These are phyloP conservation scores for Hanseniaspora jakobsenii DNA, from an alignment of 805 yeast genomes.

Conservation along the genomic window DNA sequence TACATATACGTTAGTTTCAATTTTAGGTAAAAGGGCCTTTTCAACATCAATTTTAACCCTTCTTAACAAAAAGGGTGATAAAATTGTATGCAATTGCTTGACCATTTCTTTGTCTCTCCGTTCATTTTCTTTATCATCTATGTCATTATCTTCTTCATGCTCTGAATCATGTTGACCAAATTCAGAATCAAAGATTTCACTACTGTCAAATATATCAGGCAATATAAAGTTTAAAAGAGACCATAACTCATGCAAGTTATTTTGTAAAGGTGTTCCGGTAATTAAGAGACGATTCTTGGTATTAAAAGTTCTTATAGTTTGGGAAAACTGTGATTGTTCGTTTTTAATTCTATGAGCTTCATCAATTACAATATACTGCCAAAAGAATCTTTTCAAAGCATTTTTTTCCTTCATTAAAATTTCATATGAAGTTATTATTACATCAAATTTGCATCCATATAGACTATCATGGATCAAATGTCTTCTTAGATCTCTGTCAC, in stretches of 20 bases:
- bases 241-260: conserved; percentile 92
- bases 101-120: conserved; percentile 66
- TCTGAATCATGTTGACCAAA: conserved; percentile 41
- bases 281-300: conserved; percentile 74
- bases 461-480: conserved; percentile 47
- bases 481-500: conserved; percentile 70
- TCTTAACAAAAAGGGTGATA: conserved; percentile 77
- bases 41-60: conserved; percentile 91
- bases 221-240: conserved; percentile 78
- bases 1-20: conserved; percentile 77
- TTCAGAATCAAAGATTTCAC: conserved; percentile 86
- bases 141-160: conserved; percentile 29
- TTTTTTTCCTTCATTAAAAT: conserved; percentile 85
- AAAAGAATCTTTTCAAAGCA: conserved; percentile 63
- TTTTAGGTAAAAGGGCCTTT: conserved; percentile 77
- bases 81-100: conserved; percentile 74
- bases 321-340: conserved; percentile 83
- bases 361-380: conserved; percentile 91
- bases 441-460: conserved; percentile 72
- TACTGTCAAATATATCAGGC: conserved; percentile 91
- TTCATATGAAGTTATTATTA: conserved; percentile 80
- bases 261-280: conserved; percentile 94
- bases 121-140: conserved; percentile 24
- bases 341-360: conserved; percentile 96
- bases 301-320: conserved; percentile 78